Evolutionary conservation across 345 rosid species (phyloP), one percentile per base, ranked within the genome.

Genomic region (Lepidium aucheri): DNA sequence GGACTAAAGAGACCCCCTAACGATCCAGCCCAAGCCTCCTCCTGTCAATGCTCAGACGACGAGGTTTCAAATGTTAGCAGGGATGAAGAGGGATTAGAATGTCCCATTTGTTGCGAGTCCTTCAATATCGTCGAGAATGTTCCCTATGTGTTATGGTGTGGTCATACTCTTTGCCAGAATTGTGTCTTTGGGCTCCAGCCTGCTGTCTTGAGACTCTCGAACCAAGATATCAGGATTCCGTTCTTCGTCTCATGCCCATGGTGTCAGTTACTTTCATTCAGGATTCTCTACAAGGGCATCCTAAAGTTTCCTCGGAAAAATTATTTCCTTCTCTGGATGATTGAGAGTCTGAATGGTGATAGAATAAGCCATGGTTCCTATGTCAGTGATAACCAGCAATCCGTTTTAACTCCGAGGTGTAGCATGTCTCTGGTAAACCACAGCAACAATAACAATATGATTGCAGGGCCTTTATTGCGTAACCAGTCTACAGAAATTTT

Each of bases 61-160:
- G 91, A 86, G 49, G 52, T 57, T 43, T 70, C 73, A 14, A 65
- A 65, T 7, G 44, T 61, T 51, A 71, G 72, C 50, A 74, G 73
- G 40, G 59, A 72, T 9, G 92, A 79, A 4, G 85, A 84, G 34
- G 84, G 92, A 24, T 28, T 86, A 58, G 92, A 84, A 53, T 86
- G 92, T 20, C 92, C 89, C 0, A 77, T 86, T 10, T 86, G 92
- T 69, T 84, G 81, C 74, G 91, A 86, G 68, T 84, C 84, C 17
- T 86, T 86, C 78, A 84, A 86, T 69, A 80, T 86, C 35, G 89
- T 86, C 5, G 91, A 86, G 70, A 86, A 86, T 50, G 87, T 86
- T 73, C 89, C 91, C 3, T 79, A 76, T 66, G 89, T 84, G 54
- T 68, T 84, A 40, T 86, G 85, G 89, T 86, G 91, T 11, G 91